Evolutionary conservation across 495 filamentous ascomycete species (phyloP).

Genomic region (Penicillium parvum): DNA sequence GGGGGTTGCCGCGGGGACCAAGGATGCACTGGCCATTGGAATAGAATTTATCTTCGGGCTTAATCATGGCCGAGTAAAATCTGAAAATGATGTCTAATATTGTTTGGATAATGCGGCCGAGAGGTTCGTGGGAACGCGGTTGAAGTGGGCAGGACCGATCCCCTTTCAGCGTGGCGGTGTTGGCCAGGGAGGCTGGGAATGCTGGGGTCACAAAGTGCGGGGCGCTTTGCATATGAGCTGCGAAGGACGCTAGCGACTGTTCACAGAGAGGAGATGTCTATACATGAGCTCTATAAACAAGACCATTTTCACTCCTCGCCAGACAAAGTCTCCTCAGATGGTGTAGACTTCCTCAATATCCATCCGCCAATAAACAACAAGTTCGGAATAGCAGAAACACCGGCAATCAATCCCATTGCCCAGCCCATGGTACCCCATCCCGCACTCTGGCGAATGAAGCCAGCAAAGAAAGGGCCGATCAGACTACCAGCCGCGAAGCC

Average conservation of each 20-base stretch:
- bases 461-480: conserved; percentile 59
- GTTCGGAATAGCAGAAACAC: conserved; percentile 18
- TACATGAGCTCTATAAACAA: no score
- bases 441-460: conserved; percentile 51
- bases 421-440: conserved; percentile 62
- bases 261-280: no score
- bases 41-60: conserved; percentile 13
- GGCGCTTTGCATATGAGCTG: no score
- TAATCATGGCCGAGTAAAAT: conserved; percentile 4
- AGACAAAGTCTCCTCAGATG: neutral
- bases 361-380: conserved; percentile 23
- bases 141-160: no score
- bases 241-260: no score
- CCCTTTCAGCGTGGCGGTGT: no score
- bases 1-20: conserved; percentile 1
- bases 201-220: no score
- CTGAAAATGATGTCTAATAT: neutral
- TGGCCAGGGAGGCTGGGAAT: no score
- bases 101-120: no score
- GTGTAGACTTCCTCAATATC: conserved; percentile 13
- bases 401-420: conserved; percentile 43
- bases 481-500: conserved; percentile 56
- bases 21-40: conserved; percentile 18
- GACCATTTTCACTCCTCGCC: no score
- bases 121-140: no score